Conservation (phyloP, 139 green algal genomes). For the Chlorella sp. region DNA sequence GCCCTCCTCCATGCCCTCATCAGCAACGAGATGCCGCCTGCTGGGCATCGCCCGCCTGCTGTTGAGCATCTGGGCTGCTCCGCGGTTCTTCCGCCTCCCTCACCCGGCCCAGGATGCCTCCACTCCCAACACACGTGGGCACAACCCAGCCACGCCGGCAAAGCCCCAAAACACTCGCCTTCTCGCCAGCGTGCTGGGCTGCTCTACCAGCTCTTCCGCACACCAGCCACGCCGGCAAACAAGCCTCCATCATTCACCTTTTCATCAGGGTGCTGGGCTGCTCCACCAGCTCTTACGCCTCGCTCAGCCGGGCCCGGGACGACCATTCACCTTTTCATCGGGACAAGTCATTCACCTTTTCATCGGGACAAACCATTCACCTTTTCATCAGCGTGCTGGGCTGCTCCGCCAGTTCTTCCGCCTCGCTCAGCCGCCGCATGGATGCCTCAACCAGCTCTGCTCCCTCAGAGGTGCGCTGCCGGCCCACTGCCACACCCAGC, state of each 20-base stretch:
- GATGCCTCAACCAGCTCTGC: conserved; percentile 2
- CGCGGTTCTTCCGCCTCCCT: too few species aligned
- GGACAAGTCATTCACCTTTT: too few species aligned
- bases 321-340: too few species aligned
- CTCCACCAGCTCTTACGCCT: neutral
- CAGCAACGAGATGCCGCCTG: too few species aligned
- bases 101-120: too few species aligned
- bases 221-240: too few species aligned
- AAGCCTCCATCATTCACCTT: conserved; percentile 21
- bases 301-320: conserved; percentile 8
- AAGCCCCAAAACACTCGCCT: too few species aligned
- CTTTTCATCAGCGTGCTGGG: conserved; percentile 1
- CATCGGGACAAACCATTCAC: too few species aligned
- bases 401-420: neutral
- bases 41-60: too few species aligned
- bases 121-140: too few species aligned
- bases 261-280: neutral
- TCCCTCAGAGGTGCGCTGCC: neutral
- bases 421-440: conserved; percentile 12
- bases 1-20: too few species aligned
- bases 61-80: too few species aligned
- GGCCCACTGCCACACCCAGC: neutral
- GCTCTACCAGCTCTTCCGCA: neutral
- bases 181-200: neutral
- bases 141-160: neutral